Percentiles rank a stretch among this genome's conserved stretches.
phyloP scores from a whole-genome alignment of 345 rosid genomes.

The Angophora floribunda region DNA sequence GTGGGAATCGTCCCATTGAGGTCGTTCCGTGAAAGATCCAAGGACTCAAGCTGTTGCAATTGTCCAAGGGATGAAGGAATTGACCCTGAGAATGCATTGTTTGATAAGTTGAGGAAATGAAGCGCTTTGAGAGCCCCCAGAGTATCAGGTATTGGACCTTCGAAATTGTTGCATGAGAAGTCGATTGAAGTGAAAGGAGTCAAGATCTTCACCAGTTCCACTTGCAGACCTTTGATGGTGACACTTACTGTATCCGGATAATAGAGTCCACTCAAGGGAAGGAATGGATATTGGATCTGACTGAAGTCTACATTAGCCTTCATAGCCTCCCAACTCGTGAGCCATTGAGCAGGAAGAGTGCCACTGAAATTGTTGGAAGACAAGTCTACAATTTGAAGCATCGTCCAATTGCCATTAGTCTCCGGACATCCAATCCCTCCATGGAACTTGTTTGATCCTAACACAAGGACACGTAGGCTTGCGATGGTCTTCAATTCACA shows the following conservation, averaged over 20 bases:
- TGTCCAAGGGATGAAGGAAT: slow-evolving; percentile 11
- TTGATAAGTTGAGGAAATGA: slow-evolving; percentile 3
- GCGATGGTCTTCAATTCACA: slow-evolving; percentile 6
- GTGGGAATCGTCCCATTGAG: slow-evolving; percentile 18
- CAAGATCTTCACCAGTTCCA: slow-evolving; percentile 32
- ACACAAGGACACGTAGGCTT: slow-evolving; percentile 18
- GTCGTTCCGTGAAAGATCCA: slow-evolving; percentile 13
- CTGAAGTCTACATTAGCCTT: not conserved
- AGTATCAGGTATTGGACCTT: slow-evolving; percentile 16
- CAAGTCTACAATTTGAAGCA: slow-evolving; percentile 31
- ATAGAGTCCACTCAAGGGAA: not conserved
- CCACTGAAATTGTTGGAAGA: slow-evolving; percentile 21
- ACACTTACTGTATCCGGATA: slow-evolving; percentile 24
- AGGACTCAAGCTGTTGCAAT: slow-evolving; percentile 6
- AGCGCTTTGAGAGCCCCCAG: slow-evolving; percentile 8
- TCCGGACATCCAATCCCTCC: slow-evolving; percentile 2
- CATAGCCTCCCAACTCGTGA: not conserved
- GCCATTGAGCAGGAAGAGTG: fast-evolving
- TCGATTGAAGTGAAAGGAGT: slow-evolving; percentile 26
- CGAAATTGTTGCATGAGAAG: slow-evolving; percentile 16
- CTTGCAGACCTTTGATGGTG: slow-evolving; percentile 17
- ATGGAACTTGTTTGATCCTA: slow-evolving; percentile 10
- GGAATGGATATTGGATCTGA: not conserved
- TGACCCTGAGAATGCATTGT: slow-evolving; percentile 15
- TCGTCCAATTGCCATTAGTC: not conserved